Conservation (phyloP, 225 moss, liverwort and hornwort genomes). For the Climacium dendroides region DNA sequence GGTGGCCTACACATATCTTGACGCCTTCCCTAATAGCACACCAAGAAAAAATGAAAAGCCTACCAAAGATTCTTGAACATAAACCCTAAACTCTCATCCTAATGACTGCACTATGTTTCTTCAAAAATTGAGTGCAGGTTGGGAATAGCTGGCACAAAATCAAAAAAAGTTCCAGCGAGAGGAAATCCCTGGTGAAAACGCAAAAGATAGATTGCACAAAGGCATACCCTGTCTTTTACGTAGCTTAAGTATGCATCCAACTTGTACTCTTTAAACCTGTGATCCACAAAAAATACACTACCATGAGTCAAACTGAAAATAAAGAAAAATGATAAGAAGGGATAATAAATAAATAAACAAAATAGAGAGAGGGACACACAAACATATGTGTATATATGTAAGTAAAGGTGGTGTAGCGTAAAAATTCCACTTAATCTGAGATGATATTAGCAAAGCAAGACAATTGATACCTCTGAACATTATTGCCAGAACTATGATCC, state of each 20-base stretch:
- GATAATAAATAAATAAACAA: too few relatives aligned
- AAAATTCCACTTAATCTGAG: not conserved
- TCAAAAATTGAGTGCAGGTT: not conserved
- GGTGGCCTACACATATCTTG: not conserved
- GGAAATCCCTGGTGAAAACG: not conserved
- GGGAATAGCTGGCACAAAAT: not conserved
- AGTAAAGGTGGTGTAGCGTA: not conserved
- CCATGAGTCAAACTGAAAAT: not conserved
- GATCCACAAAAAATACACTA: not conserved
- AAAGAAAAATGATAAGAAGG: too few relatives aligned
- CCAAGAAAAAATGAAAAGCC: too few relatives aligned
- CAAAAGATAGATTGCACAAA: not conserved
- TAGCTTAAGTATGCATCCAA: conserved; percentile 18
- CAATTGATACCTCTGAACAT: not conserved
- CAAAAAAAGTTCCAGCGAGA: not conserved
- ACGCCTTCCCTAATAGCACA: not conserved
- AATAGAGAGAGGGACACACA: too few relatives aligned
- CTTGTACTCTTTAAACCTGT: conserved; percentile 37
- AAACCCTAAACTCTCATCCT: too few relatives aligned
- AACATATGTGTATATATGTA: too few relatives aligned
- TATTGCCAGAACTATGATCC: too few relatives aligned
- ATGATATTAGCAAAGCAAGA: not conserved
- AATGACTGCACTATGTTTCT: too few relatives aligned
- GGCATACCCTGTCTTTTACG: conserved; percentile 15
- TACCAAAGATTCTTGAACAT: too few relatives aligned